A percentile compares a stretch with the other conserved stretches of the same genome.
phyloP scores from a whole-genome alignment of 495 filamentous ascomycete genomes.

The Xylaria venustula region DNA sequence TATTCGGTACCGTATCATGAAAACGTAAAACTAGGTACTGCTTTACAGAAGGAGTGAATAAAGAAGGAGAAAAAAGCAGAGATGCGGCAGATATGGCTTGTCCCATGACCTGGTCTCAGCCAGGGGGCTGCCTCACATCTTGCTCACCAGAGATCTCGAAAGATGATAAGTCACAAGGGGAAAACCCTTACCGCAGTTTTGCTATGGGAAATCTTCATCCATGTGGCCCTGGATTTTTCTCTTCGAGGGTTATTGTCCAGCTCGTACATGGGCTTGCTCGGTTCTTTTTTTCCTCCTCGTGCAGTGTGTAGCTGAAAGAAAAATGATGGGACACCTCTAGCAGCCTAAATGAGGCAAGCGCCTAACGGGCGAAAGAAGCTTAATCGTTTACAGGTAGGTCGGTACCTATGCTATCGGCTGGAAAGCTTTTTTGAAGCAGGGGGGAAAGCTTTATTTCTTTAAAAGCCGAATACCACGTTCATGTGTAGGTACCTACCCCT shows the following conservation, averaged over 20 bases:
- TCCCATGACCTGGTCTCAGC: not conserved
- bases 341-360: not conserved
- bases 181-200: no score
- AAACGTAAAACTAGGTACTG: not conserved
- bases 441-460: no score
- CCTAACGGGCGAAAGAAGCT: not conserved
- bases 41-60: not conserved
- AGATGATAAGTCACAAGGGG: conserved; percentile 8
- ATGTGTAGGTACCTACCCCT: no score
- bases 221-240: not conserved
- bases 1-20: not conserved
- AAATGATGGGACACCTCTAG: not conserved
- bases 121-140: not conserved
- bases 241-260: no score
- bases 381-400: no score
- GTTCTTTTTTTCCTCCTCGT: not conserved
- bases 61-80: not conserved
- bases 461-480: no score
- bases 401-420: no score
- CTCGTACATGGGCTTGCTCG: not conserved
- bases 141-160: not conserved
- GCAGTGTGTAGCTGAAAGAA: not conserved
- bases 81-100: conserved; percentile 6
- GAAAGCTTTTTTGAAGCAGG: no score
- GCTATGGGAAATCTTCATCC: not conserved